Evolutionary conservation across 139 green algal species (phyloP), one percentile per base, ranked within the genome.

Genomic region (Yamagishiella unicocca): DNA sequence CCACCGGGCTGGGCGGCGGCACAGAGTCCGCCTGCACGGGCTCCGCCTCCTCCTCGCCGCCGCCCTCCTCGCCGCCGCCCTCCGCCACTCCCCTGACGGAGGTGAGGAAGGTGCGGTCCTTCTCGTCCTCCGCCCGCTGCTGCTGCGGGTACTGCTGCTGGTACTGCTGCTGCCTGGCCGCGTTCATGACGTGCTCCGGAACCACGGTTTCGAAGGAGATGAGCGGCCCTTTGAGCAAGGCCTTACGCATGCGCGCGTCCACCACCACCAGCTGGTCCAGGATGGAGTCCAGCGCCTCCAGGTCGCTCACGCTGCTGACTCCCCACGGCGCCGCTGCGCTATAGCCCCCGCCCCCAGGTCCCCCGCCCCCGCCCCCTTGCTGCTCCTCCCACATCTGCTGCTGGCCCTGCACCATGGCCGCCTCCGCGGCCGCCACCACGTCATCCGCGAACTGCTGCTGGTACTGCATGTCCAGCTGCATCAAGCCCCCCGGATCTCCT

Each of bases 181-280:
- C 58, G 19, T 38, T 50, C n/a, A 84, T 42, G 6, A 61, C 19
- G 33, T 71, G 72, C 61, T 92, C 84, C 22, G 89, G 84, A 55
- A 92, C 85, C 62, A 92, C 85, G 1, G 89, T 92, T 45, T 92
- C 89, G 38, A 92, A 92, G 4, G 85, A 90, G 2, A 92, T 90
- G 8, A 90, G 82, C 43, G 89, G 89, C 8, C 89, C 89, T 8
- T 81, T 72, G 12, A 92, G 85, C 55, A 92, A 67, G 21, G 89
- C 89, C 33, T 90, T 80, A 4, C 89, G 74, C 89, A 92, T 92
- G 66, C 73, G 67, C 25, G 45, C 29, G 67, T 92, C 89, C 37
- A 83, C 33, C 43, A 92, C 89, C 58, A 92, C 89, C 25, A 92
- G 50, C 67, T 89, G 83, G 43, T 92, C 89, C 27, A 92, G 61